Conservation (phyloP, 345 rosid genomes). For the Gossypium turneri region DNA sequence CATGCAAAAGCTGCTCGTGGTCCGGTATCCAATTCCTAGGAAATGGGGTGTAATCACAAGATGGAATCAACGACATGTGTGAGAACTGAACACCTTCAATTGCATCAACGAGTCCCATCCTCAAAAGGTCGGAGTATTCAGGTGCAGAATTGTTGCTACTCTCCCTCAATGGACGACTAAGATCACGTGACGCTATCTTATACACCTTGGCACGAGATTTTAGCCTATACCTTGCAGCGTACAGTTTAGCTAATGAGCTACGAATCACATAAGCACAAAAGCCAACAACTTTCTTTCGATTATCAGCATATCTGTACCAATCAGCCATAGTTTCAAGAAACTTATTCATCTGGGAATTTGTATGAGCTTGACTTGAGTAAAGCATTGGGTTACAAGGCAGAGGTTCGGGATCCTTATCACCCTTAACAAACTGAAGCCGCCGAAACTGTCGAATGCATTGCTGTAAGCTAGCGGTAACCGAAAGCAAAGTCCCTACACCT, state of each 20-base stretch:
- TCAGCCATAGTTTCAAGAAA: slow-evolving; percentile 98
- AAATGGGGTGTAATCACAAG: slow-evolving; percentile 90
- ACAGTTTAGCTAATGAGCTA: slow-evolving; percentile 91
- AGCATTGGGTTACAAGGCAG: slow-evolving; percentile 94
- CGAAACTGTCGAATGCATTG: slow-evolving; percentile 79
- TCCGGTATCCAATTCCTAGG: slow-evolving; percentile 85
- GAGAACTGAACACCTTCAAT: slow-evolving; percentile 95
- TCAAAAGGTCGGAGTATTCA: slow-evolving; percentile 89
- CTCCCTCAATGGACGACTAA: slow-evolving; percentile 79
- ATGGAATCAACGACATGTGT: slow-evolving; percentile 84
- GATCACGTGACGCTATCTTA: slow-evolving; percentile 74
- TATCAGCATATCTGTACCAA: slow-evolving; percentile 93
- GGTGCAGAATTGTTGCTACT: slow-evolving; percentile 79
- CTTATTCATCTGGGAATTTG: slow-evolving; percentile 94
- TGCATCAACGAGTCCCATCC: slow-evolving; percentile 94
- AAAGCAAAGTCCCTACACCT: slow-evolving; percentile 90
- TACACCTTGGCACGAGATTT: slow-evolving; percentile 97
- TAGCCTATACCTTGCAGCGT: slow-evolving; percentile 91
- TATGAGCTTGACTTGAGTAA: slow-evolving; percentile 93
- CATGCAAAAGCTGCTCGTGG: slow-evolving; percentile 72
- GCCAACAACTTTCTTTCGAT: slow-evolving; percentile 84
- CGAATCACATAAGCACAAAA: slow-evolving; percentile 95
- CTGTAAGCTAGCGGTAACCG: slow-evolving; percentile 86
- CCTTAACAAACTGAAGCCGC: slow-evolving; percentile 78
- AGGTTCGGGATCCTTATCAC: slow-evolving; percentile 94